A percentile compares a stretch with the other conserved stretches of the same genome.
phyloP scores from a whole-genome alignment of 305 asterid genomes.

The Petunia hybrid region DNA sequence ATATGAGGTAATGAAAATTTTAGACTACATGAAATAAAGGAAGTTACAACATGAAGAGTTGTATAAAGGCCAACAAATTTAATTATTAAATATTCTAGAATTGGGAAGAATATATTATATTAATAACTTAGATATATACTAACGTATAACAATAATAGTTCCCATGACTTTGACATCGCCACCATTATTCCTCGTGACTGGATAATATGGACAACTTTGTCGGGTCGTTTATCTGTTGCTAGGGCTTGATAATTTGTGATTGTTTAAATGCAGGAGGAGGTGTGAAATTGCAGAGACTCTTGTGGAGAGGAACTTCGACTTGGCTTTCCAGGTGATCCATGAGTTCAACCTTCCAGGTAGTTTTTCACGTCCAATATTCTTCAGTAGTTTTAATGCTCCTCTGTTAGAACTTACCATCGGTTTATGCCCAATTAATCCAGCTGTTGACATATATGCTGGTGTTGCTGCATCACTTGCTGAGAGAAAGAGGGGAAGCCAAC shows the following conservation, averaged over 20 bases:
- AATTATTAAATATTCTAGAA: not conserved
- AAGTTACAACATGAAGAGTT: not conserved
- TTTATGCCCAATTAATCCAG: conserved; percentile 52
- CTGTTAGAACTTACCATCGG: conserved; percentile 33
- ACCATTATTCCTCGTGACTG: not conserved
- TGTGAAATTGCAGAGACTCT: conserved; percentile 96
- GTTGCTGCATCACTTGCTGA: conserved; percentile 98
- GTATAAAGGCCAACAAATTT: not conserved
- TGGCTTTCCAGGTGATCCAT: conserved; percentile 90
- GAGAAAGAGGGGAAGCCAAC: conserved; percentile 94
- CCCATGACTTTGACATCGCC: not conserved
- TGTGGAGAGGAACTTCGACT: conserved; percentile 88
- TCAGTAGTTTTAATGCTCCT: not conserved
- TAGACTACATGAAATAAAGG: conserved; percentile 10
- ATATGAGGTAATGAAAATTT: conserved; percentile 3
- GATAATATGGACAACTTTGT: conserved; percentile 18
- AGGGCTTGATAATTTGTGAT: conserved; percentile 12
- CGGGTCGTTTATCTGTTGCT: not conserved
- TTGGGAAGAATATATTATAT: not conserved
- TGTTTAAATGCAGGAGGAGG: conserved; percentile 74
- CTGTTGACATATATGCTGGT: conserved; percentile 98
- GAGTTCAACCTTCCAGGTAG: conserved; percentile 93
- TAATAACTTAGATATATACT: not conserved
- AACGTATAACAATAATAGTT: not conserved
- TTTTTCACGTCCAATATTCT: conserved; percentile 31